These are phyloP conservation scores for Gracilariopsis chorda DNA, from an alignment of 23 red algal species.

Conservation along the genomic window DNA sequence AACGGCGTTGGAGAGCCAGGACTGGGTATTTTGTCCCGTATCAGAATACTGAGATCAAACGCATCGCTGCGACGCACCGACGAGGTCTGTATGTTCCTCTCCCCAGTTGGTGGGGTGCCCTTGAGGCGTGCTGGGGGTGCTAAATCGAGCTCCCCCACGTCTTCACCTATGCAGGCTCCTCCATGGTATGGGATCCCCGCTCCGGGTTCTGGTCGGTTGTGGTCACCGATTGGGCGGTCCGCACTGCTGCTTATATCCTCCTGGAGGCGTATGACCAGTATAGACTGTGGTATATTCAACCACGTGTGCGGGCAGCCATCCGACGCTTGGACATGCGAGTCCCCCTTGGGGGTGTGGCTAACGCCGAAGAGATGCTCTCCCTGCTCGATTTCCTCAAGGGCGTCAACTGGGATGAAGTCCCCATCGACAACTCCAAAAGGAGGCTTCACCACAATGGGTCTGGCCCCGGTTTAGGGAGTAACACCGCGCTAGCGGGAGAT, in stretches of 20 bases:
- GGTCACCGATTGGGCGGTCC: neutral
- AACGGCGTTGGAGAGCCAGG: neutral
- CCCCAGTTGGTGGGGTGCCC: neutral
- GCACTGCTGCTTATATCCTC: too few relatives aligned
- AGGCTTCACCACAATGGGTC: too few relatives aligned
- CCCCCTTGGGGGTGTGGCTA: neutral
- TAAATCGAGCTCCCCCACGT: neutral
- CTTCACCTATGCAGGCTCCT: neutral
- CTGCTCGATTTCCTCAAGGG: neutral
- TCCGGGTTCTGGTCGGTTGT: neutral
- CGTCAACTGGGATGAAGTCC: neutral
- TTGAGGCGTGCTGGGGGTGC: slow-evolving; percentile 8
- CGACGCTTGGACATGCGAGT: neutral
- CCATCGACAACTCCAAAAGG: too few relatives aligned
- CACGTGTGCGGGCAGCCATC: neutral
- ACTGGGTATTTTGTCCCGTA: neutral
- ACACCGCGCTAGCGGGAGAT: too few relatives aligned
- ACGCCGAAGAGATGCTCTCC: neutral
- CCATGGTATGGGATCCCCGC: neutral
- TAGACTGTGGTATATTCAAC: neutral
- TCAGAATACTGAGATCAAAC: neutral
- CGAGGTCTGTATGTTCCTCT: neutral
- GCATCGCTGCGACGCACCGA: neutral
- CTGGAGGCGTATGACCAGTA: neutral
- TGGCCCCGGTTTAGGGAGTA: too few relatives aligned